These are phyloP conservation scores for Amniculicola lignicola DNA, from an alignment of 495 filamentous ascomycete species.

Conservation along the genomic window DNA sequence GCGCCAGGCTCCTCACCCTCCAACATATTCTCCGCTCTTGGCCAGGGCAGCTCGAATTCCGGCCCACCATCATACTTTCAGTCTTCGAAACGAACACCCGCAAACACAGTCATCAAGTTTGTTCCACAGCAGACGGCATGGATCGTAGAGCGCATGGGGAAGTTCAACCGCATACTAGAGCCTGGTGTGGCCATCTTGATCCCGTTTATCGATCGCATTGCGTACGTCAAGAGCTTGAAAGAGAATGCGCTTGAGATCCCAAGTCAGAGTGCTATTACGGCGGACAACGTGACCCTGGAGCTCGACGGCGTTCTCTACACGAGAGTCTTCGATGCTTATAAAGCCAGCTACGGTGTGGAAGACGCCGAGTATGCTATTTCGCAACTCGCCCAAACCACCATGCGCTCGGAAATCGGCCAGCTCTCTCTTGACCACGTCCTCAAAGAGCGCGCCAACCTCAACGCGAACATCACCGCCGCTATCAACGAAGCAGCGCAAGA, in stretches of 20 bases:
- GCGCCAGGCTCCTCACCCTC: background rate
- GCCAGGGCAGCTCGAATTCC: background rate
- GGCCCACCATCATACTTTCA: conserved; percentile 52
- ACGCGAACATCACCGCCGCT: conserved; percentile 93
- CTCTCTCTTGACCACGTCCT: conserved; percentile 94
- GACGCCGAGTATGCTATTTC: conserved; percentile 98
- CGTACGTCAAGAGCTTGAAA: conserved; percentile 96
- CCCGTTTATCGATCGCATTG: conserved; percentile 90
- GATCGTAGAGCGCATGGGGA: conserved; percentile 99
- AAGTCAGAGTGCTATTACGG: conserved; percentile 92
- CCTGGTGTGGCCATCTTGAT: conserved; percentile 87
- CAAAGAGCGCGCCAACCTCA: conserved; percentile 91
- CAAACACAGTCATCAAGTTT: conserved; percentile 94
- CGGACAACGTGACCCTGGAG: conserved; percentile 96
- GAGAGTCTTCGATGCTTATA: conserved; percentile 93
- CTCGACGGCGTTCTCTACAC: conserved; percentile 95
- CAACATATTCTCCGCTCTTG: conserved; percentile 19
- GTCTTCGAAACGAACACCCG: conserved; percentile 60
- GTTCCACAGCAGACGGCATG: conserved; percentile 98
- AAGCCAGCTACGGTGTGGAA: conserved; percentile 97
- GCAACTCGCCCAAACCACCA: conserved; percentile 95
- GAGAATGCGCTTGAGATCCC: conserved; percentile 95
- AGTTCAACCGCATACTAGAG: conserved; percentile 86
- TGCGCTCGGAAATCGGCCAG: conserved; percentile 97
- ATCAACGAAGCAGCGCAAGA: conserved; percentile 97